Base-by-base conservation (phyloP, 176 grass and related monocot genomes). In the Themeda triandra region DNA sequence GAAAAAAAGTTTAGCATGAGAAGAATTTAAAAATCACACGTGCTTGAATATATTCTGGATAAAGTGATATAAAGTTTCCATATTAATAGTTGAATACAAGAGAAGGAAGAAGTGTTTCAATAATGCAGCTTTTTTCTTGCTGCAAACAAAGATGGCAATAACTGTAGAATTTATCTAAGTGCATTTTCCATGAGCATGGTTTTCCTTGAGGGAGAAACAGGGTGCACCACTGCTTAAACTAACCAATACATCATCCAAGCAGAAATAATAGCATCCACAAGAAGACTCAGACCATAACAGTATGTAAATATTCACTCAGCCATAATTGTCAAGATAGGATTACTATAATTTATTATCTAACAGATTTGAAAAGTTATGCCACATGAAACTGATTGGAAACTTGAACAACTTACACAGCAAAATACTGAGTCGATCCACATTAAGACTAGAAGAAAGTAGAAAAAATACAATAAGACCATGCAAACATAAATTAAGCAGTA, bases 231-330 rank as follows among this genome's bases (percentile, higher is more conserved):
- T 24, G 28, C 28, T 46, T 71, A 73, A 74, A 41, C 53, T 73
- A 78, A 75, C 37, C 37, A 72, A 75, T 63, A 80, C n/a, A 87
- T 45, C 44, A 21, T 42, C 10, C 12, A 27, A 59, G 18, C 13
- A 76, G 13, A 90, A 60, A 73, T 58, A 66, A 10, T 70, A 48
- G 44, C 32, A 78, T 32, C 24, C 63, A 73, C 13, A 67, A 78
- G 23, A 30, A 59, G 24, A 75, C 67, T 9, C 17, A 21, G 15
- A 40, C 66, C 65, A 82, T 79, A 60, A 30, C 13, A 89, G 30
- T 18, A 69, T 41, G 75, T 56, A 7, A 56, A 56, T 56, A 56
- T 39, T 39, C 37, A 76, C 45, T 39, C n/a, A 71, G 29, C 58
- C 58, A 77, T 41, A 78, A 14, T 39, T 78, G 39, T 71, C 4